Conservation (phyloP, 106 monocot genomes). For the Posidonia australis region DNA sequence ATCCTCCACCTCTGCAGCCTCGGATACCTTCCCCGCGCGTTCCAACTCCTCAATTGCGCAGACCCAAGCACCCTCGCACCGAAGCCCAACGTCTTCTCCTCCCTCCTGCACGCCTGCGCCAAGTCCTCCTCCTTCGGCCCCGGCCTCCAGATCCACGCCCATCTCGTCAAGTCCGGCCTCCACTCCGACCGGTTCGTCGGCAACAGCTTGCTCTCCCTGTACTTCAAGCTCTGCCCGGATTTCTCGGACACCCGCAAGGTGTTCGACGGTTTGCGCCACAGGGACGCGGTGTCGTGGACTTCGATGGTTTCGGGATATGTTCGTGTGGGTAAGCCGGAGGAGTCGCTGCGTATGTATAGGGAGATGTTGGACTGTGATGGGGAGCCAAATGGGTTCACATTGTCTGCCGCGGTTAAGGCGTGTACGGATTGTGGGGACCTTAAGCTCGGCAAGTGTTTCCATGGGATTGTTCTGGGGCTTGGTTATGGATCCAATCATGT, state of each 20-base stretch:
- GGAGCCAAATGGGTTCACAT: slow-evolving; percentile 4
- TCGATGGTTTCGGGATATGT: slow-evolving; percentile 65
- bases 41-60: slow-evolving; percentile 23
- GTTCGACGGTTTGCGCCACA: slow-evolving; percentile 43
- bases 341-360: slow-evolving; percentile 32
- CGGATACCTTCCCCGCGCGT: slow-evolving; percentile 16
- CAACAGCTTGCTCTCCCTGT: slow-evolving; percentile 64
- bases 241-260: slow-evolving; percentile 30
- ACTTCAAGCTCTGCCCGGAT: slow-evolving; percentile 48
- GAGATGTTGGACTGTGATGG: slow-evolving; percentile 28
- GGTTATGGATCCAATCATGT: slow-evolving; percentile 30
- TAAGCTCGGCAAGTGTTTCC: slow-evolving; percentile 50
- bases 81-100: slow-evolving; percentile 25
- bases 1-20: slow-evolving; percentile 25
- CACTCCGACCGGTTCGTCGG: slow-evolving; percentile 52
- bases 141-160: slow-evolving; percentile 51
- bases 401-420: slow-evolving; percentile 24
- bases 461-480: slow-evolving; percentile 36
- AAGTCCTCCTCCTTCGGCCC: slow-evolving; percentile 19
- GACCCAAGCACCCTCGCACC: not conserved
- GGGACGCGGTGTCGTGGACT: slow-evolving; percentile 68
- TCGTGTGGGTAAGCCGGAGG: slow-evolving; percentile 31
- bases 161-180: slow-evolving; percentile 57
- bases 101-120: slow-evolving; percentile 40
- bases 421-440: slow-evolving; percentile 42